Percentiles rank a stretch among this genome's conserved stretches.
Conservation (phyloP, 2,329 filamentous ascomycete species). For the Lachnellula cervina region DNA sequence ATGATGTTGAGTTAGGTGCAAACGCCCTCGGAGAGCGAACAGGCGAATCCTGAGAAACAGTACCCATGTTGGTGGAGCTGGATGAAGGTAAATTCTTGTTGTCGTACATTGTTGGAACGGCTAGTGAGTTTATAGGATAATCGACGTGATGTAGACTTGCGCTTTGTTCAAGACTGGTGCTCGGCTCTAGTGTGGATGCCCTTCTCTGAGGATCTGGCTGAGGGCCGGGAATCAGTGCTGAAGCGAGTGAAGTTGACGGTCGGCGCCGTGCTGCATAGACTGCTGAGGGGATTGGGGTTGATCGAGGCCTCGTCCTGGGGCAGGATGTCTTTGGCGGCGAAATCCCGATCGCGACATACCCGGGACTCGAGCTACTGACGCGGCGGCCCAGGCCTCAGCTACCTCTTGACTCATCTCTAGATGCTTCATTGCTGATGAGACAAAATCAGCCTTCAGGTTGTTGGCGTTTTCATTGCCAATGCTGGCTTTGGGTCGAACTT, state of each 20-base stretch:
- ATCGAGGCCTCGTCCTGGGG: slow-evolving; percentile 54
- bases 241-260: too few species aligned
- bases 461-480: not conserved
- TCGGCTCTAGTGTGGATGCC: slow-evolving; percentile 13
- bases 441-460: not conserved
- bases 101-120: slow-evolving; percentile 45
- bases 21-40: slow-evolving; percentile 67
- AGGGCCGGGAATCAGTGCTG: slow-evolving; percentile 35
- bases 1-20: slow-evolving; percentile 73
- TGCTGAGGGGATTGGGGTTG: slow-evolving; percentile 57
- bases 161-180: too few species aligned
- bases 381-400: not conserved
- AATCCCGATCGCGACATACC: too few species aligned
- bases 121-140: slow-evolving; percentile 14
- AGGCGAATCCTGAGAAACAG: slow-evolving; percentile 77
- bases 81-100: slow-evolving; percentile 33
- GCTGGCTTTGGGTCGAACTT: not conserved
- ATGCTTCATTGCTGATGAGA: not conserved
- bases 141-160: too few species aligned
- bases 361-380: not conserved
- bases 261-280: slow-evolving; percentile 64
- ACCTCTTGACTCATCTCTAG: not conserved
- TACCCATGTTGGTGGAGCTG: slow-evolving; percentile 55
- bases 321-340: slow-evolving; percentile 54
- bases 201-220: slow-evolving; percentile 30